These are phyloP conservation scores for Oryza glaberrima DNA, from an alignment of 176 grass and related monocot species.

Conservation along the genomic window DNA sequence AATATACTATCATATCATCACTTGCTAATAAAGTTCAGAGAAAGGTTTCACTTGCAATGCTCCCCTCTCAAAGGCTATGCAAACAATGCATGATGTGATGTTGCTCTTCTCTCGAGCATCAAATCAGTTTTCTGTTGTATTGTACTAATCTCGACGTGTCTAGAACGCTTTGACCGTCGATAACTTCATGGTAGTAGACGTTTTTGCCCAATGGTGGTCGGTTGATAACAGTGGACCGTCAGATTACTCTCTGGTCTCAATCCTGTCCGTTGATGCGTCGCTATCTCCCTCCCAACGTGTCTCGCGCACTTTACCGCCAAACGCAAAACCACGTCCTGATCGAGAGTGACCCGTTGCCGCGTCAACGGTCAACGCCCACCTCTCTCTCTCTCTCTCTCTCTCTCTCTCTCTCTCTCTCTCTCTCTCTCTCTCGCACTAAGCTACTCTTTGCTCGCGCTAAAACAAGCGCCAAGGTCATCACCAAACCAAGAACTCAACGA, in stretches of 20 bases:
- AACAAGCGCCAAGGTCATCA: constrained; percentile 7
- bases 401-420: neutral
- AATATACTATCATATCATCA: neutral
- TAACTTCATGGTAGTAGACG: neutral
- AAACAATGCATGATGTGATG: neutral
- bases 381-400: neutral
- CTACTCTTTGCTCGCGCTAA: neutral
- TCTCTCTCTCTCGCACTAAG: neutral
- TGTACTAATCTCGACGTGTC: neutral
- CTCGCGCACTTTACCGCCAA: neutral
- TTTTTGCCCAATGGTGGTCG: neutral
- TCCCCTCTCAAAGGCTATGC: neutral
- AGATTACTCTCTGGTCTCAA: neutral
- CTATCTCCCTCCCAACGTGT: neutral
- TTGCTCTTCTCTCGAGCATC: neutral
- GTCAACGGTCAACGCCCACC: constrained; percentile 54
- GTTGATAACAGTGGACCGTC: neutral
- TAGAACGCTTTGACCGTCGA: neutral
- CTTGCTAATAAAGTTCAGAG: neutral
- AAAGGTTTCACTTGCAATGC: neutral
- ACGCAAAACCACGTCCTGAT: neutral
- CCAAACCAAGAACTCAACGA: constrained; percentile 27
- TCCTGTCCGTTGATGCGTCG: constrained; percentile 4
- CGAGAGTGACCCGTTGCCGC: neutral
- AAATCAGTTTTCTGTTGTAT: neutral